Conservation (phyloP, 306 rosid genomes). For the Vicia faba region DNA sequence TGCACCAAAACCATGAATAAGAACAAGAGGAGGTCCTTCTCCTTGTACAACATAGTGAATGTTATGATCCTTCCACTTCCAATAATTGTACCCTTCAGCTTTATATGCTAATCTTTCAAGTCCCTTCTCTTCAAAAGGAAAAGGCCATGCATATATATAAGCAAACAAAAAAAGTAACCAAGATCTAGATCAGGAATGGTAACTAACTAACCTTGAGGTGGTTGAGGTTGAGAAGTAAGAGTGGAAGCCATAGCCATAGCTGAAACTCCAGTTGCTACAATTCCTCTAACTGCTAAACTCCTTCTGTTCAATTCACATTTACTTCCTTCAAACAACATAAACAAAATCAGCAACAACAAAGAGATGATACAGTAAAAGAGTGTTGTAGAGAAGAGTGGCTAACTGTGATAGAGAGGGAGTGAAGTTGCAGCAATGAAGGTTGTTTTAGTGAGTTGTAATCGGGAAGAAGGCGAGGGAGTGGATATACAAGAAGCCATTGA, state of each 20-base stretch:
- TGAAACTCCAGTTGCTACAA: constrained; percentile 74
- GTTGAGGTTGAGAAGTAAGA: constrained; percentile 47
- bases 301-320: constrained; percentile 70
- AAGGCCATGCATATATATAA: not conserved
- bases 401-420: constrained; percentile 54
- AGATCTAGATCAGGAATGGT: not conserved
- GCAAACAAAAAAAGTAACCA: not conserved
- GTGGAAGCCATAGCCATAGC: constrained; percentile 55
- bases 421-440: constrained; percentile 41
- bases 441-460: constrained; percentile 51
- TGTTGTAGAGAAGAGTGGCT: constrained; percentile 13
- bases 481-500: constrained; percentile 62
- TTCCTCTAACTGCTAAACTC: constrained; percentile 64
- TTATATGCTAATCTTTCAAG: constrained; percentile 64
- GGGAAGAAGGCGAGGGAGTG: constrained; percentile 46
- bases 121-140: constrained; percentile 19
- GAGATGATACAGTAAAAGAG: not conserved
- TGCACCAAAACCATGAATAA: constrained; percentile 96
- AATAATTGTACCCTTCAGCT: constrained; percentile 80
- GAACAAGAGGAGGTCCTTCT: constrained; percentile 85
- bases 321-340: constrained; percentile 62
- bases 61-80: constrained; percentile 90
- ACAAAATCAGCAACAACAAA: constrained; percentile 18
- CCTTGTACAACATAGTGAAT: constrained; percentile 95
- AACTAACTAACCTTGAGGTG: constrained; percentile 53